Evolutionary conservation across 169 alveolate species (phyloP).

Genomic region (Cryptosporidium sp.): DNA sequence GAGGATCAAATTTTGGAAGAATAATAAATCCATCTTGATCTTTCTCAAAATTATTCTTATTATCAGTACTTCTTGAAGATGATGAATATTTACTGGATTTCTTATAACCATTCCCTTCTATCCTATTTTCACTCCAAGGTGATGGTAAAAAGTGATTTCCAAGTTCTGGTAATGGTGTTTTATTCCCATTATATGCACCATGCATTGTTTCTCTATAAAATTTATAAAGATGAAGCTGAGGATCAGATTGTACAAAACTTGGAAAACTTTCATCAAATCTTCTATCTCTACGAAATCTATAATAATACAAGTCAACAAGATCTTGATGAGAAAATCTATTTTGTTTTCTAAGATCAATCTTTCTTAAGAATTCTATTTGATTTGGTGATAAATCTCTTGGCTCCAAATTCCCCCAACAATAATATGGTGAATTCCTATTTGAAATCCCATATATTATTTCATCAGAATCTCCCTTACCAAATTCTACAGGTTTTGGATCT

Average conservation of each 20-base stretch:
- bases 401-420: slow-evolving; percentile 72
- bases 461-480: slow-evolving; percentile 23
- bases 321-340: slow-evolving; percentile 46
- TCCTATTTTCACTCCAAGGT: slow-evolving; percentile 47
- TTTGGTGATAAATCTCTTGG: slow-evolving; percentile 71
- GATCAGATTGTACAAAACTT: slow-evolving; percentile 43
- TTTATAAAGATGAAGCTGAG: slow-evolving; percentile 57
- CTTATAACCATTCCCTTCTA: background rate
- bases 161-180: slow-evolving; percentile 69
- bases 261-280: slow-evolving; percentile 57
- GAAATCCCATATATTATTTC: slow-evolving; percentile 22
- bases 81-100: slow-evolving; percentile 1
- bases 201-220: slow-evolving; percentile 72
- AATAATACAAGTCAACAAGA: slow-evolving; percentile 53
- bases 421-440: slow-evolving; percentile 61
- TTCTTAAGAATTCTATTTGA: slow-evolving; percentile 60
- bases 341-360: slow-evolving; percentile 23
- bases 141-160: slow-evolving; percentile 46
- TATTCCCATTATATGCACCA: slow-evolving; percentile 60
- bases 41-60: slow-evolving; percentile 6
- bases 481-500: slow-evolving; percentile 45
- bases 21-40: slow-evolving; percentile 54
- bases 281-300: slow-evolving; percentile 70
- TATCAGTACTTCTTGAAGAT: background rate
- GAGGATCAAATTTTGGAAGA: slow-evolving; percentile 43